Conservation (phyloP, 2,329 filamentous ascomycete genomes). For the Ophiostoma angusticollis region DNA sequence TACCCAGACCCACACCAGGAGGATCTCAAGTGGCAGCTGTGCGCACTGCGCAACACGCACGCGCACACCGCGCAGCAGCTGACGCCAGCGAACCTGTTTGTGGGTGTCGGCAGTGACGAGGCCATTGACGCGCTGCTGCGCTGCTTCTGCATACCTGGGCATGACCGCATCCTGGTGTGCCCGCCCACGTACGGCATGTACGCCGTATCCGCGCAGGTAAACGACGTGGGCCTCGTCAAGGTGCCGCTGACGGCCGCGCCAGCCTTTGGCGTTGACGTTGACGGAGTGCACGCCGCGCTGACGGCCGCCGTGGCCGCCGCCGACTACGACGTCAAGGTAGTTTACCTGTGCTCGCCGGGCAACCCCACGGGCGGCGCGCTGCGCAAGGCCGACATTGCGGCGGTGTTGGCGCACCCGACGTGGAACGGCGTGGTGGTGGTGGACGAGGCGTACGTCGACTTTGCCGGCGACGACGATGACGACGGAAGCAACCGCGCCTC, state of each 20-base stretch:
- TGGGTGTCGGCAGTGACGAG: slow-evolving; percentile 93
- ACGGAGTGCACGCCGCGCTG: slow-evolving; percentile 54
- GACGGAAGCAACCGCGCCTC: slow-evolving; percentile 53
- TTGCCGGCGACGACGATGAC: slow-evolving; percentile 56
- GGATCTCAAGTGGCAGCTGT: slow-evolving; percentile 75
- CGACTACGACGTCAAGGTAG: slow-evolving; percentile 60
- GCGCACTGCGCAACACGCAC: slow-evolving; percentile 75
- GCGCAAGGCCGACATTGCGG: slow-evolving; percentile 57
- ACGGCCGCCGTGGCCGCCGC: slow-evolving; percentile 8
- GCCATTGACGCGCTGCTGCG: slow-evolving; percentile 89
- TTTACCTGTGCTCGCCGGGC: slow-evolving; percentile 87
- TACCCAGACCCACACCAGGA: slow-evolving; percentile 95
- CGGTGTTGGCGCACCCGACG: slow-evolving; percentile 68
- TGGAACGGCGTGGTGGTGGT: slow-evolving; percentile 94
- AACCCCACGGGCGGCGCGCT: slow-evolving; percentile 83
- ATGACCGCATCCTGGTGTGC: slow-evolving; percentile 85
- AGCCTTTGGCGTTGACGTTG: slow-evolving; percentile 60
- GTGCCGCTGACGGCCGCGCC: slow-evolving; percentile 67
- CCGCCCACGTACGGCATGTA: slow-evolving; percentile 99
- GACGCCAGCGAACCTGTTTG: slow-evolving; percentile 73
- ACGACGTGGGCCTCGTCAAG: slow-evolving; percentile 76
- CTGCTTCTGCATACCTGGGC: slow-evolving; percentile 79
- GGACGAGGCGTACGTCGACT: slow-evolving; percentile 95
- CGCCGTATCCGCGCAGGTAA: slow-evolving; percentile 82
- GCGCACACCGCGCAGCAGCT: slow-evolving; percentile 62